A percentile compares a stretch with the other conserved stretches of the same genome.
Evolutionary conservation across 208 protist genomes (phyloP).

Genomic region (Dictyostelium gargantuum): DNA sequence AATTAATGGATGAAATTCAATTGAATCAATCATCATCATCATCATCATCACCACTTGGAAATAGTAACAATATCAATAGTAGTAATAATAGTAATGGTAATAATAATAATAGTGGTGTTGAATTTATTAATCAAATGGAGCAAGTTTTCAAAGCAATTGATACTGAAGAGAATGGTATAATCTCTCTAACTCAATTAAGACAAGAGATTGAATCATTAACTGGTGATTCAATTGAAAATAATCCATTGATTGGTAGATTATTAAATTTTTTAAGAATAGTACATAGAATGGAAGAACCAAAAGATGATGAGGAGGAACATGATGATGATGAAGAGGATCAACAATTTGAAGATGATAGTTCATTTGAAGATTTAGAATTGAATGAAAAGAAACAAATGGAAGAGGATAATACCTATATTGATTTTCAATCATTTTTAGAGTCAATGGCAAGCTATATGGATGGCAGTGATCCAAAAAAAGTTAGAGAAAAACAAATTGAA

Average conservation of each 20-base stretch:
- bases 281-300: not conserved
- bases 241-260: slow-evolving; percentile 21
- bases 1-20: slow-evolving; percentile 28
- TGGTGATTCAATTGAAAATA: not conserved
- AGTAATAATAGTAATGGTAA: not conserved
- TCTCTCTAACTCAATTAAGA: slow-evolving; percentile 1
- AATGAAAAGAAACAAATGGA: not conserved
- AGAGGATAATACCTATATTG: not conserved
- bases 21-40: not conserved
- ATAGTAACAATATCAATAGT: not conserved
- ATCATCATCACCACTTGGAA: too few species aligned
- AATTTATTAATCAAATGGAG: slow-evolving; percentile 60
- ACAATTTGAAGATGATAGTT: not conserved
- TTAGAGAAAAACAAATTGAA: not conserved
- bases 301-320: not conserved
- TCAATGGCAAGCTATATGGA: slow-evolving; percentile 31
- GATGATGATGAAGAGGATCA: too few species aligned
- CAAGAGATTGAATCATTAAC: slow-evolving; percentile 27
- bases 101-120: not conserved
- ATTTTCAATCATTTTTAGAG: slow-evolving; percentile 25
- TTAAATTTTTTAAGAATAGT: slow-evolving; percentile 31
- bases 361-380: not conserved
- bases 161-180: not conserved
- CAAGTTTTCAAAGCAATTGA: slow-evolving; percentile 46
- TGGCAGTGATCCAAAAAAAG: not conserved